Evolutionary conservation across 2,329 filamentous ascomycete species (phyloP), one percentile per base, ranked within the genome.

Genomic region (Trichoderma koningiopsis): DNA sequence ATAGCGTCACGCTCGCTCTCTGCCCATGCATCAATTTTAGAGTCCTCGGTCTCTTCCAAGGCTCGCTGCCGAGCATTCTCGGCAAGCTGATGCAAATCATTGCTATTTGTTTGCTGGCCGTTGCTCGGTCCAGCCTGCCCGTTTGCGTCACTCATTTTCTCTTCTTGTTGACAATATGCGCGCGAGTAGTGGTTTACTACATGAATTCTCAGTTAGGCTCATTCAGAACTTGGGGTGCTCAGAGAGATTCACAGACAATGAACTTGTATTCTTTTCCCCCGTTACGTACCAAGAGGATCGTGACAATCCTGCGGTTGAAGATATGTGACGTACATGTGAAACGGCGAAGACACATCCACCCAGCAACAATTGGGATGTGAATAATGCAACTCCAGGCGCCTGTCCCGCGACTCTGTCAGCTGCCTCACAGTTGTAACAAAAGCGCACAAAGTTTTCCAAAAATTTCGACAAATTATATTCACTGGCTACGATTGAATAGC

Each of bases 31-130:
- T 64, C 52, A 19, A 47, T 35, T 55, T 71, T 66, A 10, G 67
- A 56, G 10, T 66, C 68, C 8, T 72, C 70, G 5, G 70, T 63
- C 43, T 76, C 74, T 5, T 69, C 67, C 3, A 58, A 55, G 47
- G 73, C 72, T 47, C 74, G 68, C 16, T 72, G 58, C 57, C 71
- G 72, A 65, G 77, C 73, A 13, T 72, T 72, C 29, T 73, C 69
- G 22, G 71, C 72, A 13, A 76, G 61, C 40, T 74, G 66, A 13
- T 70, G 56, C 4, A 74, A 68, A 11, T 72, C 69, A 66, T 69
- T 33, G 4, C 60, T 67, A 11, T 57, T 35, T 29, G 27, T 37
- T 22, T 35, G 53, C 1, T 40, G n/a, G 40, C 56, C 31, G 22
- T 52, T 52, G 40, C 64, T 67, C 11, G 55, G 40, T 1, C 55